phyloP scores from a whole-genome alignment of 1,284 basidiomycete species.

The Trametes hirsuta region DNA sequence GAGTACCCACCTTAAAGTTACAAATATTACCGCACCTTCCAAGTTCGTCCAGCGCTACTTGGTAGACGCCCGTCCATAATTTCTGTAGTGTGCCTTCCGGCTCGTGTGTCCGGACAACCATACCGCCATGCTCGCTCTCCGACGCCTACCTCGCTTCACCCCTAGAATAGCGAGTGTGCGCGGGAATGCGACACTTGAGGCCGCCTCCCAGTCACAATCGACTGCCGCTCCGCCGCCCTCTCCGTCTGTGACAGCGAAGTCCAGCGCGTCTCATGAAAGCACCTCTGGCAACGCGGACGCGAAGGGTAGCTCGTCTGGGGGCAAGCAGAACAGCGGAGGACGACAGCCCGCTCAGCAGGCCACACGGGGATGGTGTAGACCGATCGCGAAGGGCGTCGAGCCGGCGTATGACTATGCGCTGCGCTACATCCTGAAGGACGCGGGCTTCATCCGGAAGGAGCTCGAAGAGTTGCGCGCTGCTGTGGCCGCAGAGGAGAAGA shows the following conservation, averaged over 20 bases:
- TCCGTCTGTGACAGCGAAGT: conserved; percentile 20
- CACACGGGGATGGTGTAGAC: conserved; percentile 68
- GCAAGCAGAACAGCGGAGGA: conserved; percentile 25
- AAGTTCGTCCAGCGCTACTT: background rate
- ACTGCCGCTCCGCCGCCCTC: conserved; percentile 21
- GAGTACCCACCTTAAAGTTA: background rate
- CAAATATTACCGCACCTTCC: background rate
- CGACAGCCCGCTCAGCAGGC: conserved; percentile 52
- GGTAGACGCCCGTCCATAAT: conserved; percentile 17
- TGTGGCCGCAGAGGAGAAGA: conserved; percentile 28
- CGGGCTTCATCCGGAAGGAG: conserved; percentile 48
- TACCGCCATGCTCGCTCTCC: conserved; percentile 32
- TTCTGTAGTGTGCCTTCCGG: conserved; percentile 10
- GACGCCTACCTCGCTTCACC: conserved; percentile 29
- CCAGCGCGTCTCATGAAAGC: conserved; percentile 17
- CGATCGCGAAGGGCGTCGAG: conserved; percentile 67
- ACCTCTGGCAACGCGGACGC: background rate
- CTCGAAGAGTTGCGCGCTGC: conserved; percentile 43
- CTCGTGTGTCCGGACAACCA: conserved; percentile 6
- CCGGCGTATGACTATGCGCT: conserved; percentile 87
- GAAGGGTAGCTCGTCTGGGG: background rate
- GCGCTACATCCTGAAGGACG: conserved; percentile 60
- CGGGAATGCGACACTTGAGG: conserved; percentile 35
- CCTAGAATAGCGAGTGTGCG: conserved; percentile 28
- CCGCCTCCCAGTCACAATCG: conserved; percentile 17